Percentiles rank a stretch among this genome's conserved stretches.
Evolutionary conservation across 805 yeast species (phyloP).

Genomic region (Saturnispora sanitii): DNA sequence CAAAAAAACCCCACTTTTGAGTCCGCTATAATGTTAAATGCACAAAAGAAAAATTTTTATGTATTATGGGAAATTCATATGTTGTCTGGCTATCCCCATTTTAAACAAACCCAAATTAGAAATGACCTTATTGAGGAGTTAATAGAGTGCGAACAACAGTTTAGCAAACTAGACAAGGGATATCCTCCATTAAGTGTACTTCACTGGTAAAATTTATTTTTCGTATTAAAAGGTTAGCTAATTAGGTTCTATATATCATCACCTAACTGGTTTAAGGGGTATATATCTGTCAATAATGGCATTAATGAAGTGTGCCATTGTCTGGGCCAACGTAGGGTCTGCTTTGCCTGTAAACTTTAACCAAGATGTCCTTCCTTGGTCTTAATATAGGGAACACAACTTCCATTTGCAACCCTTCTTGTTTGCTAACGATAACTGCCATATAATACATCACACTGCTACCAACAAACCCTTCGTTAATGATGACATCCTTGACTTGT

Average conservation of each 20-base stretch:
- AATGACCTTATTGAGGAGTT: too few species aligned
- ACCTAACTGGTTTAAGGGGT: too few species aligned
- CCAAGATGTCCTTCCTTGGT: conserved; percentile 24
- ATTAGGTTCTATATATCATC: too few species aligned
- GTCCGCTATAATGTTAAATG: too few species aligned
- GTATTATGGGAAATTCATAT: too few species aligned
- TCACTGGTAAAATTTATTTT: not conserved
- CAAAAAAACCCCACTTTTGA: not conserved
- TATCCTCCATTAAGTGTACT: too few species aligned
- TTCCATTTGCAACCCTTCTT: conserved; percentile 16
- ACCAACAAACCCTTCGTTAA: conserved; percentile 68
- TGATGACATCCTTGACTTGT: conserved; percentile 51
- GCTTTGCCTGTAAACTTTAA: conserved; percentile 22
- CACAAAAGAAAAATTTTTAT: too few species aligned
- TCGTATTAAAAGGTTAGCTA: not conserved
- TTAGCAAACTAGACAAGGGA: too few species aligned
- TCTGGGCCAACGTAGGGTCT: too few species aligned
- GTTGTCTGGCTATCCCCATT: too few species aligned
- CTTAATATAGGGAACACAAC: conserved; percentile 25
- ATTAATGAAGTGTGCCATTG: too few species aligned
- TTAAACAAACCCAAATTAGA: not conserved
- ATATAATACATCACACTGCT: conserved; percentile 58
- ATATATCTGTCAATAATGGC: too few species aligned
- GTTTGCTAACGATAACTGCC: conserved; percentile 40
- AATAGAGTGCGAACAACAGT: not conserved